Evolutionary conservation across 768 basidiomycete genomes (phyloP), one percentile per base, ranked within the genome.

Genomic region (Auricularia sp.): DNA sequence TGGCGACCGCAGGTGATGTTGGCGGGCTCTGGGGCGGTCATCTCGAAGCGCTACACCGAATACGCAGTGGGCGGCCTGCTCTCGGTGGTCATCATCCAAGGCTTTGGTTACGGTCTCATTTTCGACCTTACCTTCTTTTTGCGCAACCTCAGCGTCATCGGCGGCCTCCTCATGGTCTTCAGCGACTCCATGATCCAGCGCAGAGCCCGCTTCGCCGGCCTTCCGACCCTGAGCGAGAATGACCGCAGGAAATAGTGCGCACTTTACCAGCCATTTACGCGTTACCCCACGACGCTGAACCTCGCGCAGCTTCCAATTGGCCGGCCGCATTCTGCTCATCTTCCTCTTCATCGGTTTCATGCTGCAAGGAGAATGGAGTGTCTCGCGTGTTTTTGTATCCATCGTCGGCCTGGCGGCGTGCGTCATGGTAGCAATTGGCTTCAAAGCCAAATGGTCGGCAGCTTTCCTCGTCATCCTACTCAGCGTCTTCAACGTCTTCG

Each of bases 91-190:
- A 77, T 98, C 70, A 85, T 94, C 56, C 97, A 99, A 77, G 96
- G 96, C 56, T 90, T 99, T 70, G 97, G 97, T 70, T 99, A 99
- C 72, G 97, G 97, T 39, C 90, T 99, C 75, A 96, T 99, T 72
- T 99, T 99, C 77, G 97, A 98, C 82, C 83, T 98, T 75, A 98
- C 92, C 79, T 99, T 99, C 84, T 99, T 99, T 93, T 89, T 98
- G 56, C 94, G 97, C 75, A 99, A 98, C 78, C 83, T 99, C 65
- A 91, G 89, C 67, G 97, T 99, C 73, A 94, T 98, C 67, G 97
- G 97, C 64, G 97, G 97, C 63, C 86, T 99, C 58, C 88, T 99
- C 77, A 99, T 99, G 97, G 95, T 98, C 33, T 94, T 99, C 77
- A 94, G 90, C 68, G 97, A 99, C 75, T 91, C 93, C 1, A 89